Conservation (phyloP, 2,329 filamentous ascomycete genomes). For the Fusarium algeriense region DNA sequence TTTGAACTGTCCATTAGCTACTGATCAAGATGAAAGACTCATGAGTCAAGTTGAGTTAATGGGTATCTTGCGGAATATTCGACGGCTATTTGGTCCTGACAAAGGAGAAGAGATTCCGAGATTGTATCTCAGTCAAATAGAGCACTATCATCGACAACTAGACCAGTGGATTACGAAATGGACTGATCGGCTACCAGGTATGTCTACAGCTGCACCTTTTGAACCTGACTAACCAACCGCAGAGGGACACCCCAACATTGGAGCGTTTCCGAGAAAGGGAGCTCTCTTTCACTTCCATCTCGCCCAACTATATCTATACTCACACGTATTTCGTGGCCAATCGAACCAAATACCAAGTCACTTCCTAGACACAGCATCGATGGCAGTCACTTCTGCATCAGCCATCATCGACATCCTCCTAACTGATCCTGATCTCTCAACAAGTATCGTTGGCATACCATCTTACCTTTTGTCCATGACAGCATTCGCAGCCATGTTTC, state of each 20-base stretch:
- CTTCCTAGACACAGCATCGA: conserved; percentile 50
- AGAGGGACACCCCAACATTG: conserved; percentile 52
- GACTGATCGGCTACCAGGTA: conserved; percentile 50
- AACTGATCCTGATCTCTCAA: conserved; percentile 56
- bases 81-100: conserved; percentile 68
- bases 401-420: conserved; percentile 60
- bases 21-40: conserved; percentile 66
- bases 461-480: conserved; percentile 66
- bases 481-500: conserved; percentile 64
- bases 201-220: neutral
- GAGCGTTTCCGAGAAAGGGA: conserved; percentile 56
- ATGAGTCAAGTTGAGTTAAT: conserved; percentile 70
- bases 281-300: conserved; percentile 58
- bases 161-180: conserved; percentile 55
- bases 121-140: conserved; percentile 62
- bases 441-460: conserved; percentile 58
- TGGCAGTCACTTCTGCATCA: conserved; percentile 55
- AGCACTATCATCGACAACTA: conserved; percentile 50
- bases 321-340: conserved; percentile 56
- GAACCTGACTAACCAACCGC: neutral
- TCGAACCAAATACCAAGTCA: conserved; percentile 50
- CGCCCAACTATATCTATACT: conserved; percentile 57
- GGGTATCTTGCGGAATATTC: conserved; percentile 67
- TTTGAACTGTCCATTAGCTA: conserved; percentile 62
- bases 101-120: conserved; percentile 63